These are phyloP conservation scores for Fomitopsis palustris DNA, from an alignment of 1,284 basidiomycete genomes.

Conservation along the genomic window DNA sequence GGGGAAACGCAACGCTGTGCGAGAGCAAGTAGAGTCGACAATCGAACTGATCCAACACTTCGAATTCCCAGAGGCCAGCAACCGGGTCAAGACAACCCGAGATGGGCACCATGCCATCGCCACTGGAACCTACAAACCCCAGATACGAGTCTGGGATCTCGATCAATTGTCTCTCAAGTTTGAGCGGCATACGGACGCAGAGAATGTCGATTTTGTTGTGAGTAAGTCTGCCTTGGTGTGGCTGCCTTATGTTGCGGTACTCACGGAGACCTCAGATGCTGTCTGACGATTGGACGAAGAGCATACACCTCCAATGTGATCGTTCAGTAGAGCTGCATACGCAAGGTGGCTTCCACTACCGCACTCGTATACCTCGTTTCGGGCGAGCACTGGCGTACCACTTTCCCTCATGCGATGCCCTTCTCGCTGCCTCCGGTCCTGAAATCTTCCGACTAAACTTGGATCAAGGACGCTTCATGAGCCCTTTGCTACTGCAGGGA, in stretches of 20 bases:
- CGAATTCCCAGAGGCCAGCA: slow-evolving; percentile 96
- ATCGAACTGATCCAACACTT: slow-evolving; percentile 94
- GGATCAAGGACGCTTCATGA: slow-evolving; percentile 92
- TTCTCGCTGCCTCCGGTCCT: slow-evolving; percentile 64
- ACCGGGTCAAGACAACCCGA: slow-evolving; percentile 84
- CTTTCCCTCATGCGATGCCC: slow-evolving; percentile 51
- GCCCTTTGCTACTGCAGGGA: slow-evolving; percentile 63
- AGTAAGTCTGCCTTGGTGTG: slow-evolving; percentile 47
- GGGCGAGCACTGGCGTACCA: slow-evolving; percentile 87
- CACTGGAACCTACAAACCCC: slow-evolving; percentile 98
- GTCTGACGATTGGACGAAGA: slow-evolving; percentile 99
- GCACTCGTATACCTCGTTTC: slow-evolving; percentile 91
- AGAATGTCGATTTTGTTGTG: slow-evolving; percentile 98
- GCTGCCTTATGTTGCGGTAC: neutral
- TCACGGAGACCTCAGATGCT: slow-evolving; percentile 59
- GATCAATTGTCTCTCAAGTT: slow-evolving; percentile 94
- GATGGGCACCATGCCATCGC: slow-evolving; percentile 93
- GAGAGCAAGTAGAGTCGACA: slow-evolving; percentile 72
- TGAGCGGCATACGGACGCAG: slow-evolving; percentile 92
- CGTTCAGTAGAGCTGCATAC: slow-evolving; percentile 94
- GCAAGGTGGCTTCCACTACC: slow-evolving; percentile 90
- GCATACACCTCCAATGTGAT: slow-evolving; percentile 95
- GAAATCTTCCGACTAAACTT: slow-evolving; percentile 95
- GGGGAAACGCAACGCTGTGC: slow-evolving; percentile 52
- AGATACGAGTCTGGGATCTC: slow-evolving; percentile 95